Conservation (phyloP, 192 early-diverging fungal genomes). For the Martensiomyces pterosporus region DNA sequence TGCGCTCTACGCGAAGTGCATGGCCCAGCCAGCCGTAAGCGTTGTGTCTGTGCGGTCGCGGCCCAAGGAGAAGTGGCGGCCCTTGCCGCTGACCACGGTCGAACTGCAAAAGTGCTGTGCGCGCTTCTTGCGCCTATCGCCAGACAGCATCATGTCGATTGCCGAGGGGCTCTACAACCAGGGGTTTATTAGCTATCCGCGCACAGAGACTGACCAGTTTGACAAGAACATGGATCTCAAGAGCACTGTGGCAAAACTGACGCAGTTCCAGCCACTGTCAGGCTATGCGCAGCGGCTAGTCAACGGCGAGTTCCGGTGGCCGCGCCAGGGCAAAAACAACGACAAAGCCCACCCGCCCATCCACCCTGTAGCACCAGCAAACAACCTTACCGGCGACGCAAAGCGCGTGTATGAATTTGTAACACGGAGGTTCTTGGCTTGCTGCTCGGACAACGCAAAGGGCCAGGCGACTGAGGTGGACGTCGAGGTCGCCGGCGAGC, state of each 20-base stretch:
- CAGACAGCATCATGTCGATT: constrained; percentile 76
- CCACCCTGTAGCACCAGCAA: constrained; percentile 69
- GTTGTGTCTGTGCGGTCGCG: constrained; percentile 59
- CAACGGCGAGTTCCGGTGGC: constrained; percentile 63
- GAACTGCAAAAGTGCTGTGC: constrained; percentile 87
- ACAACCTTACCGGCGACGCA: constrained; percentile 61
- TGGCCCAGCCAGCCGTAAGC: constrained; percentile 53
- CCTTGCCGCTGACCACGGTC: constrained; percentile 89
- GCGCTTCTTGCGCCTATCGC: constrained; percentile 63
- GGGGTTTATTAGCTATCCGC: constrained; percentile 91
- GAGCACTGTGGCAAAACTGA: constrained; percentile 62
- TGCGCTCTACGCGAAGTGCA: constrained; percentile 73
- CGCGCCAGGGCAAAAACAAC: constrained; percentile 80
- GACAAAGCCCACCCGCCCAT: constrained; percentile 99
- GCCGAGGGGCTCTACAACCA: constrained; percentile 85
- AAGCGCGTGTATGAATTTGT: constrained; percentile 83
- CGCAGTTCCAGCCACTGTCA: constrained; percentile 43
- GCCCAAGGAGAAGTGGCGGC: constrained; percentile 81
- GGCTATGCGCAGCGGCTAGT: constrained; percentile 54
- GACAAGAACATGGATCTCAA: constrained; percentile 67
- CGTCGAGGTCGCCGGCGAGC: constrained; percentile 67
- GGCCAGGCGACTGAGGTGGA: constrained; percentile 78
- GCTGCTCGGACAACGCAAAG: constrained; percentile 86
- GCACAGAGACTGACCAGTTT: constrained; percentile 96
- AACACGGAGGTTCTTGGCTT: constrained; percentile 82